Conservation (phyloP, 108 stramenopile genomes). For the Thalassiosira profunda region DNA sequence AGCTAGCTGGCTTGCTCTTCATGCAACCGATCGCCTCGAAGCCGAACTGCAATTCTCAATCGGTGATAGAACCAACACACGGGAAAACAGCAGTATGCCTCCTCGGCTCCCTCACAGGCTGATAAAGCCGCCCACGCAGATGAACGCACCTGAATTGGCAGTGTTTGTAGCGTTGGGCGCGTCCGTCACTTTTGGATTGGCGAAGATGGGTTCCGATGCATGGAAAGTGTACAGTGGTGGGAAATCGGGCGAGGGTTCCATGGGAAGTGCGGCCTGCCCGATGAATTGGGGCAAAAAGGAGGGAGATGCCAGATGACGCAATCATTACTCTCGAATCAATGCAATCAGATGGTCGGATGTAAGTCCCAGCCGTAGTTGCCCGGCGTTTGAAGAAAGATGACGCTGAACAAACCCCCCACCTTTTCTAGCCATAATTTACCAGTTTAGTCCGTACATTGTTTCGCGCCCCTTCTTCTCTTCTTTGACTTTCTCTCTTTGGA, state of each 20-base stretch:
- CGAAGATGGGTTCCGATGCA: slow-evolving; percentile 26
- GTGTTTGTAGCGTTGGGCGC: slow-evolving; percentile 28
- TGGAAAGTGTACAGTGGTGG: slow-evolving; percentile 1
- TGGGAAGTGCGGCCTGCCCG: slow-evolving; percentile 10
- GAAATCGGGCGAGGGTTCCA: background rate
- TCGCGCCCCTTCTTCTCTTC: too few relatives aligned
- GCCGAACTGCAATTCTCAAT: background rate
- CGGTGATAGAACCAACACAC: background rate
- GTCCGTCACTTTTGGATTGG: slow-evolving; percentile 29
- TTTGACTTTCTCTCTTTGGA: too few relatives aligned
- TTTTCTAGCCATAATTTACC: too few relatives aligned
- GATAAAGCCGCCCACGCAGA: slow-evolving; percentile 18
- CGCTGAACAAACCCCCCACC: too few relatives aligned
- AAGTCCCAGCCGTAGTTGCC: too few relatives aligned
- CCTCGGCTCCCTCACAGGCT: background rate
- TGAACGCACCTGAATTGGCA: slow-evolving; percentile 31
- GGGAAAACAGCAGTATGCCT: background rate
- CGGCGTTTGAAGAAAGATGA: too few relatives aligned
- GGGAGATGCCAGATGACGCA: too few relatives aligned
- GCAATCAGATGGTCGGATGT: too few relatives aligned
- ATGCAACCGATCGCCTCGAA: background rate
- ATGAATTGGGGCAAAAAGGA: slow-evolving; percentile 21
- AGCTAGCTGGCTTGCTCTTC: background rate
- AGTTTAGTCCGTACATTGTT: too few relatives aligned
- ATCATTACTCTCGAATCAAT: too few relatives aligned